Evolutionary conservation across 2,329 filamentous ascomycete species (phyloP), one percentile per base, ranked within the genome.

Genomic region (Chrysosporium keratinophilum): DNA sequence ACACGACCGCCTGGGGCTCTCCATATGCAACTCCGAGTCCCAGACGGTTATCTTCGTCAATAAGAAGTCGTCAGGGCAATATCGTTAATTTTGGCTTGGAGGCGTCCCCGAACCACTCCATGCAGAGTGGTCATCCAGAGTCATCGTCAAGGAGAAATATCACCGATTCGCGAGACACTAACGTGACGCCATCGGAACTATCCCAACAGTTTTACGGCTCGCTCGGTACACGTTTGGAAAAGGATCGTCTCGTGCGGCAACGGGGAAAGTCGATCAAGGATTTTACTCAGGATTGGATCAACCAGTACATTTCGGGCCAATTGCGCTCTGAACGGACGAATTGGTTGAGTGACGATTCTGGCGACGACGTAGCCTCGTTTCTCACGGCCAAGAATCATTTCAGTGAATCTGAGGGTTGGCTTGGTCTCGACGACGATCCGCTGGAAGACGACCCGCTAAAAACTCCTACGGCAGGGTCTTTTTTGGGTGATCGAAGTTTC

Each of bases 1-100:
- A 80, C 64, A 93, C 88, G 45, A 85, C 88, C 47, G 90, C 85
- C 67, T 95, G 90, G 89, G 90, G 90, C 54, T 95, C 89, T 52
- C 90, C 90, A 19, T 95, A 95, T 71, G 83, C 86, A 53, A 78
- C 84, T 39, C 74, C 77, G 11, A 84, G 72, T 60, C 68, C 71
- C 49, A 67, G 70, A 49, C 65, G 66, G 59, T 60, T 70, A 20
- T 70, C 71, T 55, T 64, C 67, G 59, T 66, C 67, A 50, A 56
- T 69, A 40, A 69, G 49, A 44, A 56, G 66, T 58, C 69, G 69
- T 58, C 67, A 80, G 77, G 61, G 70, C 70, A 55, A 83, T 50
- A 42, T 67, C 23, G 23, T 28, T 54, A 64, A 65, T 51, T 62
- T 57, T 50, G 69, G 67, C 17, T 58, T 62, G 44, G 65, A 64